Evolutionary conservation across 2,329 filamentous ascomycete species (phyloP).

Genomic region (Nemania sp.): DNA sequence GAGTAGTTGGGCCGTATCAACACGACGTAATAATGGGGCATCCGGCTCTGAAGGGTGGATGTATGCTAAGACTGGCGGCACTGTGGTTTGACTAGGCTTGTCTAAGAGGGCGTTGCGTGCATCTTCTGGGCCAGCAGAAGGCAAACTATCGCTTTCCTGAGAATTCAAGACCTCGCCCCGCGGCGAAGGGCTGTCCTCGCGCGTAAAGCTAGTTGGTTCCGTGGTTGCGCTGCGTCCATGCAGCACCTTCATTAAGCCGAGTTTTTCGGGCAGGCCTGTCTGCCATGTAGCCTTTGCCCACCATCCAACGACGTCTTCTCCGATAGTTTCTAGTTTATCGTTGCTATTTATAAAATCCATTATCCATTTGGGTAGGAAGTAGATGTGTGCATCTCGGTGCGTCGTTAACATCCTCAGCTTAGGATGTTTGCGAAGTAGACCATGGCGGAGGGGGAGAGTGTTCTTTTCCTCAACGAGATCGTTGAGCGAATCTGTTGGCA

Average conservation of each 20-base stretch:
- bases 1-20: slow-evolving; percentile 87
- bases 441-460: slow-evolving; percentile 78
- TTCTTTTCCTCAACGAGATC: slow-evolving; percentile 83
- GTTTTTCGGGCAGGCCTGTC: slow-evolving; percentile 79
- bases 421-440: slow-evolving; percentile 79
- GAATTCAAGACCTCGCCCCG: slow-evolving; percentile 39
- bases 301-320: slow-evolving; percentile 92
- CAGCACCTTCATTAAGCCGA: slow-evolving; percentile 77
- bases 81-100: slow-evolving; percentile 49
- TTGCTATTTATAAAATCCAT: slow-evolving; percentile 85
- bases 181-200: slow-evolving; percentile 34
- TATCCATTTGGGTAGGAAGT: slow-evolving; percentile 93
- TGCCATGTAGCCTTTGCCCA: slow-evolving; percentile 98
- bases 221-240: slow-evolving; percentile 57
- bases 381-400: slow-evolving; percentile 92
- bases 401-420: slow-evolving; percentile 83
- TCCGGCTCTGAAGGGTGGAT: slow-evolving; percentile 72
- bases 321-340: slow-evolving; percentile 85
- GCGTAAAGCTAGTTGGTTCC: slow-evolving; percentile 53
- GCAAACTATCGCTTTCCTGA: slow-evolving; percentile 41
- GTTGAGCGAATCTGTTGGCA: slow-evolving; percentile 89
- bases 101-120: slow-evolving; percentile 43
- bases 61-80: slow-evolving; percentile 85
- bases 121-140: slow-evolving; percentile 40
- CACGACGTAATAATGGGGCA: slow-evolving; percentile 80